Percentiles rank a stretch among this genome's conserved stretches.
These are phyloP conservation scores for Eucalyptus erythrocorys DNA, from an alignment of 345 rosid species.

Conservation along the genomic window DNA sequence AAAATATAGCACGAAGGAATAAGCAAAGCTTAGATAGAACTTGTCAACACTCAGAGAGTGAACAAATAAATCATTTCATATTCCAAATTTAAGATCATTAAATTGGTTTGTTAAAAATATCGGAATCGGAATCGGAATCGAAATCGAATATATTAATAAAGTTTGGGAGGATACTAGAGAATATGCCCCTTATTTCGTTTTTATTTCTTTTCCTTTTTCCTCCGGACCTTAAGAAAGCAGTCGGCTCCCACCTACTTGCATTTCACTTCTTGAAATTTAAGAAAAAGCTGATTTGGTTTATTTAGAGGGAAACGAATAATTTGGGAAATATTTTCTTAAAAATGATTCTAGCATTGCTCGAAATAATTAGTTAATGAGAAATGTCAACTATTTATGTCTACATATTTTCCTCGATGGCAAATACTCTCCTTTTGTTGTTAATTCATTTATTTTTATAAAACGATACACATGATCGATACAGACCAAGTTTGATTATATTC, in stretches of 20 bases:
- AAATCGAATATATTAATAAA: not conserved
- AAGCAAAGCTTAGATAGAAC: not conserved
- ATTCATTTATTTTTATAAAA: not conserved
- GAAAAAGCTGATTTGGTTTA: not conserved
- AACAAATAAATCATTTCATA: not conserved
- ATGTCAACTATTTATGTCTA: not conserved
- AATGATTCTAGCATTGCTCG: rapidly evolving
- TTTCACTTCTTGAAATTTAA: not conserved
- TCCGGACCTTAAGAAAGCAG: not conserved
- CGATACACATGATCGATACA: not conserved
- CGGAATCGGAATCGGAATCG: rapidly evolving
- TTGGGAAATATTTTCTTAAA: not conserved
- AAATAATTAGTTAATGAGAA: not conserved
- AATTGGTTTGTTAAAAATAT: not conserved
- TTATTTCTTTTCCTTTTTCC: too few relatives aligned
- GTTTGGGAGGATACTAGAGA: not conserved
- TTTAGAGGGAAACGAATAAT: not conserved
- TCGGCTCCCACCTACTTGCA: not conserved
- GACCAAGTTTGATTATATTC: not conserved
- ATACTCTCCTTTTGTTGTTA: not conserved
- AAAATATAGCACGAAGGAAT: not conserved
- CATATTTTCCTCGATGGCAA: not conserved
- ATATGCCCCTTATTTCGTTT: not conserved
- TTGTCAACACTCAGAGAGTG: not conserved
- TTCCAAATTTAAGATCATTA: not conserved